These are phyloP conservation scores for Penicillium palitans DNA, from an alignment of 2,329 filamentous ascomycete species.

Conservation along the genomic window DNA sequence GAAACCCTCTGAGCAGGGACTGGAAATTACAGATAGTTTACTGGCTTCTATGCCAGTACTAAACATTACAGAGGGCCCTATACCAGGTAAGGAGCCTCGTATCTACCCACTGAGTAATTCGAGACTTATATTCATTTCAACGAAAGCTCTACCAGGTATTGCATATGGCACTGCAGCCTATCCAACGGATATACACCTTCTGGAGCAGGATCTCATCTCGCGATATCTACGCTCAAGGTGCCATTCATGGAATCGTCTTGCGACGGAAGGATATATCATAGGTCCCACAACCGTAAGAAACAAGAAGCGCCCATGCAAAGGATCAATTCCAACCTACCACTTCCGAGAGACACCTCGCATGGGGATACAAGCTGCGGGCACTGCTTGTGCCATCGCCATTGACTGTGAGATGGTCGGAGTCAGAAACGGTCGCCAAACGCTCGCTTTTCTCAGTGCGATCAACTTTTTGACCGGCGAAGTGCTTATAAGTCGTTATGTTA, in stretches of 20 bases:
- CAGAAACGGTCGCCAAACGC: slow-evolving; percentile 3
- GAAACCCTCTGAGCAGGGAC: too few species aligned
- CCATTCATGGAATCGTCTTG: slow-evolving; percentile 10
- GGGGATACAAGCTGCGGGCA: background rate
- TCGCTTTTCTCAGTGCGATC: slow-evolving; percentile 10
- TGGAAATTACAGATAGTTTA: too few species aligned
- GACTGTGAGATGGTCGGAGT: slow-evolving; percentile 14
- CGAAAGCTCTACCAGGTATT: too few species aligned
- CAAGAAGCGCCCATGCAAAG: background rate
- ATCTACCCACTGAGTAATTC: too few species aligned
- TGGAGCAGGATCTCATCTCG: too few species aligned
- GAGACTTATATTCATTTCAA: too few species aligned
- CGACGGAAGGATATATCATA: slow-evolving; percentile 7
- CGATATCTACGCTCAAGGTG: background rate
- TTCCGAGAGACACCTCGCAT: background rate
- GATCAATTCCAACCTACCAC: background rate
- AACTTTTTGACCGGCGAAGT: slow-evolving; percentile 9
- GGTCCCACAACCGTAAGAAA: background rate
- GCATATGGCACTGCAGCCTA: too few species aligned
- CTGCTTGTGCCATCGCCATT: slow-evolving; percentile 5
- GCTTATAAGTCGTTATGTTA: slow-evolving; percentile 9
- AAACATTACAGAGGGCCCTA: too few species aligned
- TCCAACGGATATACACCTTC: too few species aligned
- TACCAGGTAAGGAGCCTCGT: too few species aligned
- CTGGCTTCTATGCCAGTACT: too few species aligned